These are phyloP conservation scores for Margaritispora aquatica DNA, from an alignment of 495 filamentous ascomycete species.

Conservation along the genomic window DNA sequence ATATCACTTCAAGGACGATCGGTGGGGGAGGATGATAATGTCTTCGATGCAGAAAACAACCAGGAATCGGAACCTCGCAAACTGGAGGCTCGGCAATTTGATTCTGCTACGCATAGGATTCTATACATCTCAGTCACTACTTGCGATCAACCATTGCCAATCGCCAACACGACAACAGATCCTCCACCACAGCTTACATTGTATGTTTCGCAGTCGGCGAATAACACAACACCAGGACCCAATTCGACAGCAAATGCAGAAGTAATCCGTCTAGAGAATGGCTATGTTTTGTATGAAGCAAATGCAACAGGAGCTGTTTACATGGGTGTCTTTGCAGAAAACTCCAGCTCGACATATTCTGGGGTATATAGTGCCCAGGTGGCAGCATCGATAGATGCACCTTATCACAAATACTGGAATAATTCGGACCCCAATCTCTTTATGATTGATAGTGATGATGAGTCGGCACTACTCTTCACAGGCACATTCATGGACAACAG, in stretches of 20 bases:
- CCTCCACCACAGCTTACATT: slow-evolving; percentile 67
- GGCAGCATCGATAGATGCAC: slow-evolving; percentile 71
- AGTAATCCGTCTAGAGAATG: slow-evolving; percentile 42
- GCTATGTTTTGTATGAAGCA: slow-evolving; percentile 54
- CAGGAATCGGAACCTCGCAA: neutral
- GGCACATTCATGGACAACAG: slow-evolving; percentile 53
- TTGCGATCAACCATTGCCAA: slow-evolving; percentile 59
- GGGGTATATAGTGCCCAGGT: slow-evolving; percentile 71
- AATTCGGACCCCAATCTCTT: slow-evolving; percentile 44
- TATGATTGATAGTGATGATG: slow-evolving; percentile 74
- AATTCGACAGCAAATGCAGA: slow-evolving; percentile 38
- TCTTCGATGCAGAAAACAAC: neutral
- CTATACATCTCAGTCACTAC: slow-evolving; percentile 78
- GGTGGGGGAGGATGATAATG: neutral
- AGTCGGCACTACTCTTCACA: slow-evolving; percentile 71
- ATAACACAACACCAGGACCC: slow-evolving; percentile 64
- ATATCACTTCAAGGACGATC: slow-evolving; percentile 13
- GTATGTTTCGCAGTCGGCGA: slow-evolving; percentile 62
- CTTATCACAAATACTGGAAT: slow-evolving; percentile 49
- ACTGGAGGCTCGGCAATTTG: slow-evolving; percentile 9
- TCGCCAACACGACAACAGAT: slow-evolving; percentile 25
- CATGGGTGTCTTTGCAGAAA: slow-evolving; percentile 66
- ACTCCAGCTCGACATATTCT: slow-evolving; percentile 32
- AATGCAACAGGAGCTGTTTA: slow-evolving; percentile 57
- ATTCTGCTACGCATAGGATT: slow-evolving; percentile 29